Percentiles rank a stretch among this genome's conserved stretches.
Evolutionary conservation across 345 rosid genomes (phyloP).

Genomic region (Salix brachista): DNA sequence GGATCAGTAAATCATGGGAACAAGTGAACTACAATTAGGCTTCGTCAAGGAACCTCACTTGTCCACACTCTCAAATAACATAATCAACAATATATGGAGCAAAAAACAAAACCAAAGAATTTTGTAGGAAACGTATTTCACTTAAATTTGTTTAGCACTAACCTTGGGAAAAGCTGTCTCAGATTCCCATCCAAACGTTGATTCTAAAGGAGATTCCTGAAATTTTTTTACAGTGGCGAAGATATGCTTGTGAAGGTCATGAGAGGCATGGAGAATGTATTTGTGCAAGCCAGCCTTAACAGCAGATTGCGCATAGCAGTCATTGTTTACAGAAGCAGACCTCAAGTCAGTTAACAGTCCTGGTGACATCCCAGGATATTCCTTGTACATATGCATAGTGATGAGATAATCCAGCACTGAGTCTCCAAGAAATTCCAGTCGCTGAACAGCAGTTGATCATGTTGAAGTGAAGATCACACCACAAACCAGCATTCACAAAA

Average conservation of each 20-base stretch:
- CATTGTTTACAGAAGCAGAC: constrained; percentile 92
- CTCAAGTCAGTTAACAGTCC: constrained; percentile 83
- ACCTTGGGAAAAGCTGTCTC: constrained; percentile 82
- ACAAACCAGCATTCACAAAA: not conserved
- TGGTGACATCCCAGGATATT: constrained; percentile 66
- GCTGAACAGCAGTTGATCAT: constrained; percentile 36
- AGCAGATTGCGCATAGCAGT: constrained; percentile 63
- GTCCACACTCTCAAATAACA: not conserved
- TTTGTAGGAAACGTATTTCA: not conserved
- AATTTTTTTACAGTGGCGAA: constrained; percentile 24
- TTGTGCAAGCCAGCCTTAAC: constrained; percentile 57
- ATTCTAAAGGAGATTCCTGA: constrained; percentile 24
- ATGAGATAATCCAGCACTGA: constrained; percentile 75
- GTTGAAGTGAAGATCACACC: not conserved
- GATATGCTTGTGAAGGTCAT: constrained; percentile 56
- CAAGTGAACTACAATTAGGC: not conserved
- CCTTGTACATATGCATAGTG: constrained; percentile 49
- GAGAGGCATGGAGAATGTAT: constrained; percentile 67
- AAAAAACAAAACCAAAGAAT: not conserved
- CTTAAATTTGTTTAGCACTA: not conserved
- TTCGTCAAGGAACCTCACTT: too few species aligned
- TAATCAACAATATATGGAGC: not conserved
- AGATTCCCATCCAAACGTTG: constrained; percentile 78
- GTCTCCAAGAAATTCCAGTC: constrained; percentile 94
- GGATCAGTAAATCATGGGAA: not conserved